A percentile compares a stretch with the other conserved stretches of the same genome.
Conservation (phyloP, 2,329 filamentous ascomycete genomes). For the Pseudogymnoascus sp. region DNA sequence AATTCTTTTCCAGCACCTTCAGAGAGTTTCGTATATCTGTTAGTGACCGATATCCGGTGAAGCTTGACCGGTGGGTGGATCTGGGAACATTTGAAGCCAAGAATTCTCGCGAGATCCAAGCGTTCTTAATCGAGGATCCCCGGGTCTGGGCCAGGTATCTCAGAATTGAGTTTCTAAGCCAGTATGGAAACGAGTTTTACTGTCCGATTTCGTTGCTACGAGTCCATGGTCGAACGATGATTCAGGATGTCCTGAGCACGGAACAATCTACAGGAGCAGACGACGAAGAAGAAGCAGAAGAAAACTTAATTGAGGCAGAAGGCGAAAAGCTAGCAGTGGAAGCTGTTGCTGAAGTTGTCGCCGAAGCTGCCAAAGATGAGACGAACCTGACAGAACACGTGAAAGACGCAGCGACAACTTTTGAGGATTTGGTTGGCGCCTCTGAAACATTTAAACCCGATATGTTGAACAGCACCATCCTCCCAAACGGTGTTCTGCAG, state of each 20-base stretch:
- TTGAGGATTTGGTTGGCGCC: slow-evolving; percentile 26
- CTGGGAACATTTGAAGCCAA: slow-evolving; percentile 83
- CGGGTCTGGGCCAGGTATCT: slow-evolving; percentile 94
- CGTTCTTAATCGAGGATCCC: slow-evolving; percentile 88
- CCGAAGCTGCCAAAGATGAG: slow-evolving; percentile 23
- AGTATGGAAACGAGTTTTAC: slow-evolving; percentile 95
- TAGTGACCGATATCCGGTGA: slow-evolving; percentile 89
- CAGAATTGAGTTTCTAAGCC: slow-evolving; percentile 80
- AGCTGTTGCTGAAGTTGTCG: slow-evolving; percentile 26
- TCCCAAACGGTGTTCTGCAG: neutral
- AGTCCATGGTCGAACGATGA: slow-evolving; percentile 87
- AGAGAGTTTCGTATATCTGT: slow-evolving; percentile 85
- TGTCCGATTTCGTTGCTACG: slow-evolving; percentile 85
- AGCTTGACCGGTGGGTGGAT: slow-evolving; percentile 83
- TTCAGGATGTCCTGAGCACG: slow-evolving; percentile 71
- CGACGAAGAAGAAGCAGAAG: slow-evolving; percentile 49
- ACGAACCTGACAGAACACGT: slow-evolving; percentile 11
- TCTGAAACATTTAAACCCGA: slow-evolving; percentile 14
- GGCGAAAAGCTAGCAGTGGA: slow-evolving; percentile 27
- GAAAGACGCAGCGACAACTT: slow-evolving; percentile 27
- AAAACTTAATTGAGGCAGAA: slow-evolving; percentile 17
- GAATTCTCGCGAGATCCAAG: slow-evolving; percentile 88
- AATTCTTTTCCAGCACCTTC: slow-evolving; percentile 98
- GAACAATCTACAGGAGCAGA: slow-evolving; percentile 67
- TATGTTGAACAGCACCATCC: neutral